Evolutionary conservation across 176 grass and related monocot genomes (phyloP), one percentile per base, ranked within the genome.

Genomic region (Canna indica): DNA sequence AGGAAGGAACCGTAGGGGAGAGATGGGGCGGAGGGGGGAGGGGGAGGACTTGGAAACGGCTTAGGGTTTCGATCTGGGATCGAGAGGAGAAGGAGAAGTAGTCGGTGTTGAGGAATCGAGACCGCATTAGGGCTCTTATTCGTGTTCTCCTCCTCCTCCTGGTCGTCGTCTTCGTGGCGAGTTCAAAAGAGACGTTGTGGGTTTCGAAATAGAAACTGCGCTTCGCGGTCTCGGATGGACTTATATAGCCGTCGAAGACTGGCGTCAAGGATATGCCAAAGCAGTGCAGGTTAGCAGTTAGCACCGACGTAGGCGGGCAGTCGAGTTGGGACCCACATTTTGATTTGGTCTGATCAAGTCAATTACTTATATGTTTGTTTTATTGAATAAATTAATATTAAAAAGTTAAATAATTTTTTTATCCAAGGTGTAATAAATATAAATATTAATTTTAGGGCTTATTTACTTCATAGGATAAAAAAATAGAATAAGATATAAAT

Each of bases 31-130:
- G 75, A 45, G 76, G 75, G 32, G 84, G 76, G 81, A 97, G 79
- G 29, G 81, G 76, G 58, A 73, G 73, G 66, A 90, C 87, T 16
- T 68, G 77, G 56, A 88, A 72, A 47, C 59, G 35, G 62, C 28
- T 72, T 73, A 81, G 57, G 22, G 61, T 74, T 62, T 70, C 69
- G 46, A 75, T 81, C 78, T 71, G 32, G 60, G 74, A 67, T 73
- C 75, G 44, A 64, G 79, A 25, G 12, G 70, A 64, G 84, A 92
- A 25, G 12, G 70, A 64, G 84, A 92, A 92, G 81, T 87, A 81
- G 73, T 97, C 80, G 42, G 84, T 33, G 74, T 81, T 61, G 67
- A 97, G 93, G 81, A 90, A 97, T 66, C 93, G 86, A 64, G 77
- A 73, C 74, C 93, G 74, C 93, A 97, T 94, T 59, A 18, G 35